Percentiles rank a stretch among this genome's conserved stretches.
Evolutionary conservation across 148 eudicot genomes (phyloP).

Genomic region (Talinum fruticosum): DNA sequence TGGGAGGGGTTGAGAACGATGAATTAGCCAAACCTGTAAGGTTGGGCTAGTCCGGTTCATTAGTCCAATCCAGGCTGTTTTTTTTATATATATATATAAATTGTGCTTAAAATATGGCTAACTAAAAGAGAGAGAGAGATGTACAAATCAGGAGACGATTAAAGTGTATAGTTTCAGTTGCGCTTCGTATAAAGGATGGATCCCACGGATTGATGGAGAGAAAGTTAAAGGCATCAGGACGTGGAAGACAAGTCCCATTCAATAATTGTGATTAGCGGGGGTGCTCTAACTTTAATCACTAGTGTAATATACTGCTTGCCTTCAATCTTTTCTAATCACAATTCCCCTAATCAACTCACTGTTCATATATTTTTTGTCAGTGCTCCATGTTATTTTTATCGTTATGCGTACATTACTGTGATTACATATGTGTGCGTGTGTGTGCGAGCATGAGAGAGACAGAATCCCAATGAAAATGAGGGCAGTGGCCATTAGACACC

Average conservation of each 20-base stretch:
- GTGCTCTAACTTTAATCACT: not conserved
- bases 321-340: conserved; percentile 4
- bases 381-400: not conserved
- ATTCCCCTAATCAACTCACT: not conserved
- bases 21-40: no score
- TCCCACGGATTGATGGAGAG: not conserved
- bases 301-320: not conserved
- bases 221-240: not conserved
- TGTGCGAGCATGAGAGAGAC: not conserved
- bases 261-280: not conserved
- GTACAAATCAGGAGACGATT: no score
- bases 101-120: no score
- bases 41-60: no score
- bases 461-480: not conserved
- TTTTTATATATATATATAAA: no score
- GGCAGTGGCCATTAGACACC: not conserved
- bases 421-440: not conserved
- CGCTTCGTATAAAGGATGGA: not conserved
- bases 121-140: no score
- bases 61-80: no score
- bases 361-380: not conserved
- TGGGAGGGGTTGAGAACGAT: no score
- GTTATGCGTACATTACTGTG: not conserved
- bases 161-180: not conserved
- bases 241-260: conserved; percentile 1